Conservation (phyloP, 1,284 basidiomycete genomes). For the Athelia psychrophila region DNA sequence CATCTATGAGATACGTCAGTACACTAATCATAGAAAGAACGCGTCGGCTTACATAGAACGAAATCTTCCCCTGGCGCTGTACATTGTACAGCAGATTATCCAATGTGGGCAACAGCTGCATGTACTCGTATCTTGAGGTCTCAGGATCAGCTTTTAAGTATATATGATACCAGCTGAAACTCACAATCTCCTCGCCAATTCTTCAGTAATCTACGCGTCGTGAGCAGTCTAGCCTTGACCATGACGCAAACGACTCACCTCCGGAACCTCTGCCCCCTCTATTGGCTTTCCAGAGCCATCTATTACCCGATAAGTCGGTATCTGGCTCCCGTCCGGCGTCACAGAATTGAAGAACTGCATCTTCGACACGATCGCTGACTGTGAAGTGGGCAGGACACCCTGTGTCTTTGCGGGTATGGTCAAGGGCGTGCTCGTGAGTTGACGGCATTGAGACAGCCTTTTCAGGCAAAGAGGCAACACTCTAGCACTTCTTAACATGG, state of each 20-base stretch:
- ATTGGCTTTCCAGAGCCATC: constrained; percentile 75
- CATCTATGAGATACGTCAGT: constrained; percentile 48
- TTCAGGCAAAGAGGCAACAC: constrained; percentile 5
- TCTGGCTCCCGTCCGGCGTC: constrained; percentile 52
- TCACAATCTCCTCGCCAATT: constrained; percentile 70
- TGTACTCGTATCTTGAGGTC: constrained; percentile 65
- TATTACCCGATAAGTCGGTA: constrained; percentile 81
- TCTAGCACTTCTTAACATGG: constrained; percentile 1
- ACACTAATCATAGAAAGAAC: constrained; percentile 4
- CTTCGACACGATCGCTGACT: constrained; percentile 63
- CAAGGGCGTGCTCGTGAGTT: constrained; percentile 19
- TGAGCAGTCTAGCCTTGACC: background rate
- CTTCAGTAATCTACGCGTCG: constrained; percentile 61
- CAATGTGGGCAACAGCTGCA: constrained; percentile 82
- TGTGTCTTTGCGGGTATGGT: constrained; percentile 23
- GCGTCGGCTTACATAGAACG: constrained; percentile 75
- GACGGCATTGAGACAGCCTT: constrained; percentile 7
- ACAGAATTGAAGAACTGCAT: constrained; percentile 79
- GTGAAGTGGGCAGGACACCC: constrained; percentile 57
- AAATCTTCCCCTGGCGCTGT: constrained; percentile 91
- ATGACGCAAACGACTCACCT: constrained; percentile 39
- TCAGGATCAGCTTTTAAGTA: background rate
- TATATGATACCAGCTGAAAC: constrained; percentile 17
- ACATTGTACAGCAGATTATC: constrained; percentile 91
- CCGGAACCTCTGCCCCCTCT: constrained; percentile 70